Conservation (phyloP, 2,329 filamentous ascomycete genomes). For the Nothophaeocryptopus gaeumannii region DNA sequence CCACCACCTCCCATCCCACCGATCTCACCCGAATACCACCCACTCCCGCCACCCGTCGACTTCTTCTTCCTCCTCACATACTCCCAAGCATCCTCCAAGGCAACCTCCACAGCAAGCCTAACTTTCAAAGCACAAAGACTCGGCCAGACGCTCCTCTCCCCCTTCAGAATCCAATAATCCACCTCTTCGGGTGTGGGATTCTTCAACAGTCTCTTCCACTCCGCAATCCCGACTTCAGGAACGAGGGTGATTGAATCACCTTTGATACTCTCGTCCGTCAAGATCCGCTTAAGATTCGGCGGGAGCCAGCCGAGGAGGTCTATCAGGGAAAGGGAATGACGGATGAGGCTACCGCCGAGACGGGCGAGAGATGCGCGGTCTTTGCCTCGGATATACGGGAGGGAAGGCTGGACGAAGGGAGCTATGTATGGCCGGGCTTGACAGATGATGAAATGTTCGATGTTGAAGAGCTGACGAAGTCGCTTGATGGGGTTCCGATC, state of each 20-base stretch:
- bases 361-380: conserved; percentile 4
- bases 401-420: conserved; percentile 57
- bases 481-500: conserved; percentile 59
- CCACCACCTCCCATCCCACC: too few relatives aligned
- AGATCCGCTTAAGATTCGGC: conserved; percentile 25
- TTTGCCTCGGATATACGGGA: conserved; percentile 22
- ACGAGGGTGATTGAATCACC: conserved; percentile 77
- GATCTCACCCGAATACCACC: too few relatives aligned
- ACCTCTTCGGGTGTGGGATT: conserved; percentile 73
- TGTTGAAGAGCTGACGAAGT: conserved; percentile 81
- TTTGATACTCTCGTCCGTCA: conserved; percentile 64
- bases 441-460: conserved; percentile 92
- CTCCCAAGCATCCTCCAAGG: conserved; percentile 82
- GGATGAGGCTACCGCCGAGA: conserved; percentile 7
- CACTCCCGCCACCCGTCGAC: neutral
- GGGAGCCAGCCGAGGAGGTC: conserved; percentile 75
- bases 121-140: conserved; percentile 78
- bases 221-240: conserved; percentile 68
- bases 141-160: conserved; percentile 88
- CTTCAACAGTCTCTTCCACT: conserved; percentile 78
- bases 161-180: conserved; percentile 79
- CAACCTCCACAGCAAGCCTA: conserved; percentile 78
- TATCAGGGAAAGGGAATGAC: conserved; percentile 9
- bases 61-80: neutral
- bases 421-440: conserved; percentile 88